phyloP scores from a whole-genome alignment of 768 basidiomycete genomes.

The Hydnomerulius pinastri region DNA sequence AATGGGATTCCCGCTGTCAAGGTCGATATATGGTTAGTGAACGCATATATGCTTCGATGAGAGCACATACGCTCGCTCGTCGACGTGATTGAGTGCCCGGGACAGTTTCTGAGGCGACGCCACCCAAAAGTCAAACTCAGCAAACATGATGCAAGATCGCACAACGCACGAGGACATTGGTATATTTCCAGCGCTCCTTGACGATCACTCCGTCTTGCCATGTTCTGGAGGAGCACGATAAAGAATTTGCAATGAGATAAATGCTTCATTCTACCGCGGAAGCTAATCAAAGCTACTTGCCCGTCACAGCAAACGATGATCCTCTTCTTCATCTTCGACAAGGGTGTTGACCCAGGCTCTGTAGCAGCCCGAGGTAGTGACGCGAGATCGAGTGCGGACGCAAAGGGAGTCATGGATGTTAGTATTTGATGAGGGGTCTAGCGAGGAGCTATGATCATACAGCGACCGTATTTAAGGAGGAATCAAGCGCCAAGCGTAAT shows the following conservation, averaged over 20 bases:
- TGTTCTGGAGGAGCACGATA: slow-evolving; percentile 51
- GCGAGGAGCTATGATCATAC: background rate
- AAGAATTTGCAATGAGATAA: slow-evolving; percentile 4
- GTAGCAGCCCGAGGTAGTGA: background rate
- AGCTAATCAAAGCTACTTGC: slow-evolving; percentile 37
- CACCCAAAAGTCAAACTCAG: background rate
- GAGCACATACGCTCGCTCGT: slow-evolving; percentile 38
- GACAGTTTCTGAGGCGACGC: slow-evolving; percentile 47
- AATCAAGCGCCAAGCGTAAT: background rate
- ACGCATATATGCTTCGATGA: no score
- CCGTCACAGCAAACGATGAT: slow-evolving; percentile 78
- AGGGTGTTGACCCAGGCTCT: background rate
- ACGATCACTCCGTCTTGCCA: slow-evolving; percentile 67
- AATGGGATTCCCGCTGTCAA: slow-evolving; percentile 42
- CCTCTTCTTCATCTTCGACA: slow-evolving; percentile 46
- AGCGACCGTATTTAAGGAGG: slow-evolving; percentile 26
- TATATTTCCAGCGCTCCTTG: slow-evolving; percentile 47
- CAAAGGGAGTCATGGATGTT: slow-evolving; percentile 14
- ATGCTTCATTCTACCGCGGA: background rate
- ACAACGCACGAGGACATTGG: slow-evolving; percentile 53
- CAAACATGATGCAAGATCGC: background rate
- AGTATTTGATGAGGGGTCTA: background rate
- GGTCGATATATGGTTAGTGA: no score
- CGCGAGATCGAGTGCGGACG: background rate
- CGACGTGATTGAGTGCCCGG: slow-evolving; percentile 52